A percentile compares a stretch with the other conserved stretches of the same genome.
Evolutionary conservation across 2,329 filamentous ascomycete species (phyloP).

Genomic region (Cercospora sesami): DNA sequence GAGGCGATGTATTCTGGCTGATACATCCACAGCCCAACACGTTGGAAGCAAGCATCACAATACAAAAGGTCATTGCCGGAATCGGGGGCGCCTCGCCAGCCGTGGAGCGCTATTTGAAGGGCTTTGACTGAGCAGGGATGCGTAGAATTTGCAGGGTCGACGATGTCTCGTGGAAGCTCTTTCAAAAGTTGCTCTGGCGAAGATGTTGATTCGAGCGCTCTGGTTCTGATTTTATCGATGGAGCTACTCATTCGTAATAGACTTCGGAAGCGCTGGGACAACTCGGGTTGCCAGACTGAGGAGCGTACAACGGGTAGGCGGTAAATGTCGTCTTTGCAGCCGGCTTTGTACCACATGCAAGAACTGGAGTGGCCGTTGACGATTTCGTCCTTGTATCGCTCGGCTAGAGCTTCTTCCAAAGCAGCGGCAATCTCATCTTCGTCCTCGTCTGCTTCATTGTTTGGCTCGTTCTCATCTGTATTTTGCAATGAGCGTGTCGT

Average conservation of each 20-base stretch:
- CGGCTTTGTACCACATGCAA: conserved; percentile 82
- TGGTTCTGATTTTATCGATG: conserved; percentile 32
- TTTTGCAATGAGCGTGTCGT: neutral
- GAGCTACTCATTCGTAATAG: conserved; percentile 31
- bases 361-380: conserved; percentile 72
- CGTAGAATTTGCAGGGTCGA: conserved; percentile 21
- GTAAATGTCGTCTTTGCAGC: conserved; percentile 77
- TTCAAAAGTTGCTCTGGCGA: conserved; percentile 28
- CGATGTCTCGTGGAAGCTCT: conserved; percentile 33
- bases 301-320: conserved; percentile 52
- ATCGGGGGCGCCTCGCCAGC: conserved; percentile 56
- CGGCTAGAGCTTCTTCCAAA: conserved; percentile 65
- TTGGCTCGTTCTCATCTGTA: conserved; percentile 26
- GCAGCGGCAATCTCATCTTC: conserved; percentile 45
- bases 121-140: conserved; percentile 25
- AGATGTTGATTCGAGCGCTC: conserved; percentile 17
- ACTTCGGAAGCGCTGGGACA: conserved; percentile 35
- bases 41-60: conserved; percentile 83
- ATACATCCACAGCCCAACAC: conserved; percentile 93
- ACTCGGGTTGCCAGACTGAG: conserved; percentile 38
- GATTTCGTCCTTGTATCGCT: conserved; percentile 73
- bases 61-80: conserved; percentile 70
- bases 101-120: conserved; percentile 45
- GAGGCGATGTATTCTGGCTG: conserved; percentile 54
- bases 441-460: conserved; percentile 46